Percentiles rank a stretch among this genome's conserved stretches.
phyloP scores from a whole-genome alignment of 2,329 filamentous ascomycete genomes.

The Colletotrichum salicis region DNA sequence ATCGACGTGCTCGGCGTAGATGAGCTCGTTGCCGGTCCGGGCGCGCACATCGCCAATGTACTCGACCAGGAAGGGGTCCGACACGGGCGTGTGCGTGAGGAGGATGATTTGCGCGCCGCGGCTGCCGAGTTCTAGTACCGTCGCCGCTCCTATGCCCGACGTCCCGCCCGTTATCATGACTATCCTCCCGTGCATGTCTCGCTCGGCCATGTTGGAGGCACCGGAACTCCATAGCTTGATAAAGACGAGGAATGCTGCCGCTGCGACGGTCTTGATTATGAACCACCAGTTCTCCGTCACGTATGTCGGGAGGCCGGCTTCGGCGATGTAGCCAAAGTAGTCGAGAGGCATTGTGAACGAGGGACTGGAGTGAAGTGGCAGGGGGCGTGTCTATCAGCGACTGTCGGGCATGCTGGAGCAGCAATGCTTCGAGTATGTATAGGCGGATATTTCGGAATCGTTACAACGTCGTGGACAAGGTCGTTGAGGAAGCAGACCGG shows the following conservation, averaged over 20 bases:
- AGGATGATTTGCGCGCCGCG: slow-evolving; percentile 92
- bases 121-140: slow-evolving; percentile 77
- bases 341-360: slow-evolving; percentile 61
- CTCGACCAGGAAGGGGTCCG: slow-evolving; percentile 90
- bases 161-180: slow-evolving; percentile 95
- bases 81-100: slow-evolving; percentile 82
- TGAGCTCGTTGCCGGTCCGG: slow-evolving; percentile 82
- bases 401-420: slow-evolving; percentile 3
- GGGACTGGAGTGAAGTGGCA: background rate
- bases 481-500: slow-evolving; percentile 8
- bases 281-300: slow-evolving; percentile 56
- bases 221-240: slow-evolving; percentile 84
- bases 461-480: background rate
- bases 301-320: slow-evolving; percentile 62
- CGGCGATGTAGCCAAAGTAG: slow-evolving; percentile 57
- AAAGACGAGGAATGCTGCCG: slow-evolving; percentile 52
- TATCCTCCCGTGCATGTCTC: slow-evolving; percentile 92
- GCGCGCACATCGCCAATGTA: slow-evolving; percentile 89
- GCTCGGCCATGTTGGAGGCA: slow-evolving; percentile 77
- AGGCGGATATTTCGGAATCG: background rate
- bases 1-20: slow-evolving; percentile 96
- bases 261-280: slow-evolving; percentile 51
- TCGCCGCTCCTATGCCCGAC: slow-evolving; percentile 86
- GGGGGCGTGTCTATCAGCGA: background rate
- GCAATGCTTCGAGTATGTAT: background rate